Conservation (phyloP, 2,329 filamentous ascomycete genomes). For the Ambrosiella beaveri region DNA sequence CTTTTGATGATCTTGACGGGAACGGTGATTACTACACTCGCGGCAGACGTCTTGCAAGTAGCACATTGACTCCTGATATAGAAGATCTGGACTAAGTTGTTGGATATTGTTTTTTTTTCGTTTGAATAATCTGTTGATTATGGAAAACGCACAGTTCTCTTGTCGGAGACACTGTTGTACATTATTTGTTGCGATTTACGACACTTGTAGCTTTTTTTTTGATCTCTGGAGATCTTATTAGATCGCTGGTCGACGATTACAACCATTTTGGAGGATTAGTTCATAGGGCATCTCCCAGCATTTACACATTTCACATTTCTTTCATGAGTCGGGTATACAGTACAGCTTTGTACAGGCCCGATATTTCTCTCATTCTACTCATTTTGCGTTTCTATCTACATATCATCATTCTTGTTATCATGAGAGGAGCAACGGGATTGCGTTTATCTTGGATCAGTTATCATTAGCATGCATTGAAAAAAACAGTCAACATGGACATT, state of each 20-base stretch:
- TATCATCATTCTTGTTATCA: background rate
- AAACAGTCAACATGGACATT: background rate
- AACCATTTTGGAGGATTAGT: background rate
- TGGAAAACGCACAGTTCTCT: background rate
- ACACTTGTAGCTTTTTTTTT: background rate
- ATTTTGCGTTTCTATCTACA: background rate
- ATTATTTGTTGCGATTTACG: background rate
- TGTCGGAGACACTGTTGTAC: background rate
- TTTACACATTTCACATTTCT: background rate
- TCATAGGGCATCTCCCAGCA: background rate
- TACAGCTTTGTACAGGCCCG: background rate
- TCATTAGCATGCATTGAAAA: background rate
- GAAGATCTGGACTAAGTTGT: constrained; percentile 11
- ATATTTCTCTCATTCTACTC: background rate
- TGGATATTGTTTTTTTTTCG: background rate
- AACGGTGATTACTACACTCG: constrained; percentile 12
- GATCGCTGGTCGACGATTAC: background rate
- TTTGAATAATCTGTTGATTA: background rate
- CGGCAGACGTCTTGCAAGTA: constrained; percentile 10
- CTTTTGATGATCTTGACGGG: constrained; percentile 6
- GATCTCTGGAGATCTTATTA: background rate
- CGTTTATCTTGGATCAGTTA: background rate
- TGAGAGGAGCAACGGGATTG: background rate
- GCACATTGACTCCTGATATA: constrained; percentile 5
- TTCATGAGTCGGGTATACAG: background rate